Percentiles rank a stretch among this genome's conserved stretches.
phyloP scores from a whole-genome alignment of 352 stramenopile species.

The Globisporangium spinosum region DNA sequence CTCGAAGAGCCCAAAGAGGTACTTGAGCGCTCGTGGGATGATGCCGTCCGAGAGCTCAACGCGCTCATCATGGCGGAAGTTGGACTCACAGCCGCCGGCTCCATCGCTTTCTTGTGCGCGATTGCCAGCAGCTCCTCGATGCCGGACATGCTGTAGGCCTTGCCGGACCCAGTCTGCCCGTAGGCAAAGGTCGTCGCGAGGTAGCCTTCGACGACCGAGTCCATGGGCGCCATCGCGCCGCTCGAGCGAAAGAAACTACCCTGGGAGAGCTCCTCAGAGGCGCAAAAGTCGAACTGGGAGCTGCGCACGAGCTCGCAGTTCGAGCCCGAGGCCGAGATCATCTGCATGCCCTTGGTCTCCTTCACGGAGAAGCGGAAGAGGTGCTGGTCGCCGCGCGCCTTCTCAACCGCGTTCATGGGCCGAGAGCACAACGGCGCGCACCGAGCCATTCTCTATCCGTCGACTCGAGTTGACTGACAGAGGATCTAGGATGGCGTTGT shows the following conservation, averaged over 20 bases:
- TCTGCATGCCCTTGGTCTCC: conserved; percentile 45
- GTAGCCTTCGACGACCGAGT: conserved; percentile 70
- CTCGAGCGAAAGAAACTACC: conserved; percentile 59
- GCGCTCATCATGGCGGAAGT: background rate
- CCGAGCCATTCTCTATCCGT: conserved; percentile 21
- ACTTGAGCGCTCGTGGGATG: conserved; percentile 69
- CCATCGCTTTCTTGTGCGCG: conserved; percentile 20
- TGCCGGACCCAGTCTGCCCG: conserved; percentile 61
- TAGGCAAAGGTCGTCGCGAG: conserved; percentile 68
- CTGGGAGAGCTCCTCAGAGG: conserved; percentile 56
- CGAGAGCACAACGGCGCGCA: conserved; percentile 63
- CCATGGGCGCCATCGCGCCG: conserved; percentile 53
- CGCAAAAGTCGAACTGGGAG: conserved; percentile 77
- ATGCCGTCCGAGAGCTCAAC: conserved; percentile 58
- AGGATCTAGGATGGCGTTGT: background rate
- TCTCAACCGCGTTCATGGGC: conserved; percentile 54
- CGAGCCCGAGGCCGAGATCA: conserved; percentile 39
- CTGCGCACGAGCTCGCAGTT: conserved; percentile 64
- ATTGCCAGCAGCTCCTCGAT: conserved; percentile 58
- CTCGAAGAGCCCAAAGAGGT: conserved; percentile 55
- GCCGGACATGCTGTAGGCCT: conserved; percentile 80
- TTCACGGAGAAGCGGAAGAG: conserved; percentile 55
- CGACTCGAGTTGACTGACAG: background rate
- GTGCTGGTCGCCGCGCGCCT: conserved; percentile 39
- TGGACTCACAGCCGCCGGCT: background rate